Evolutionary conservation across 768 basidiomycete species (phyloP).

Genomic region (Amanita polypyramis): DNA sequence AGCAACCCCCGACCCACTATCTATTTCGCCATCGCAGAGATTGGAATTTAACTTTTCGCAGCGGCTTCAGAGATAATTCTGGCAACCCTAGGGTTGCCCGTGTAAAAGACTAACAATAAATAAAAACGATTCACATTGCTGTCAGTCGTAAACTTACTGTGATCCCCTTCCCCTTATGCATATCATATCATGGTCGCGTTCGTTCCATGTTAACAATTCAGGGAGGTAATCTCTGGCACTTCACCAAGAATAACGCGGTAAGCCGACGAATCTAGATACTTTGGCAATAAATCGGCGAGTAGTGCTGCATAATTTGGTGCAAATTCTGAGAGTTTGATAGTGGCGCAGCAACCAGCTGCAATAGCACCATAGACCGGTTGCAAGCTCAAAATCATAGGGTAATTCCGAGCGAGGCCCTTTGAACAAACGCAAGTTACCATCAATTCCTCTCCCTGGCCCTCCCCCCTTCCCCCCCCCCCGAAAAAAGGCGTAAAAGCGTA

Average conservation of each 20-base stretch:
- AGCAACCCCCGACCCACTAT: no score
- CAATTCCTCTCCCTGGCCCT: no score
- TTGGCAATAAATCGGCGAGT: conserved; percentile 42
- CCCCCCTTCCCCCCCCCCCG: no score
- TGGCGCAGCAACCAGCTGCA: conserved; percentile 59
- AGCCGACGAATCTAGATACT: conserved; percentile 35
- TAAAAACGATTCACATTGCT: background rate
- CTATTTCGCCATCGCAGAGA: no score
- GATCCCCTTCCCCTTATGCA: conserved; percentile 15
- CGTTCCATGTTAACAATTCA: background rate
- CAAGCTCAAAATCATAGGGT: conserved; percentile 44
- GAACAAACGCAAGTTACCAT: conserved; percentile 13
- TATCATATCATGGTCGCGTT: background rate
- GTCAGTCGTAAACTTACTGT: conserved; percentile 12
- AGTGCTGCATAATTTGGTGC: conserved; percentile 37
- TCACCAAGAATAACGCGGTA: conserved; percentile 51
- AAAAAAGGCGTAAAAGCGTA: no score
- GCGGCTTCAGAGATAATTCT: conserved; percentile 42
- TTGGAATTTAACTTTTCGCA: conserved; percentile 42
- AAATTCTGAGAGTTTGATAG: conserved; percentile 61
- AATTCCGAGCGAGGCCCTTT: conserved; percentile 68
- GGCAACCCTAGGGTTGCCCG: conserved; percentile 34
- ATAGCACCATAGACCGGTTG: conserved; percentile 63
- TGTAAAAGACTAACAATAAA: conserved; percentile 28
- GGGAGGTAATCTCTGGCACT: conserved; percentile 44